These are phyloP conservation scores for Cordyceps tenuipes DNA, from an alignment of 2,329 filamentous ascomycete genomes.

Conservation along the genomic window DNA sequence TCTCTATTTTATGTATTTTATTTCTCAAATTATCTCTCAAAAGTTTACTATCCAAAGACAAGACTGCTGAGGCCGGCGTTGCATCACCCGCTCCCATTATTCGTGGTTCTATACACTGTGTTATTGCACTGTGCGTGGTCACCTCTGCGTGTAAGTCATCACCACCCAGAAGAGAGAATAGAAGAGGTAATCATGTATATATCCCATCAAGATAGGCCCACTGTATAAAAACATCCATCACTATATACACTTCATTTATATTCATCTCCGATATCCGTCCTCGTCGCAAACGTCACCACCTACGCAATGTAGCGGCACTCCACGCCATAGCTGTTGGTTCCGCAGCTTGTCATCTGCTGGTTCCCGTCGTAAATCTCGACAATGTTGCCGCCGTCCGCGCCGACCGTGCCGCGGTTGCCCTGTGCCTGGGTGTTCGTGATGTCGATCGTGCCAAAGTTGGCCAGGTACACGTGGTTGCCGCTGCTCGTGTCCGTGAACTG, in stretches of 20 bases:
- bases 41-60: neutral
- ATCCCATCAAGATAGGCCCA: neutral
- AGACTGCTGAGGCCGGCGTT: too few relatives aligned
- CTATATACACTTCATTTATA: neutral
- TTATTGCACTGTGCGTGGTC: neutral
- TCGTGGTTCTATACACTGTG: too few relatives aligned
- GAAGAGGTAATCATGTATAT: neutral
- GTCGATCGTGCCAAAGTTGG: conserved; percentile 11
- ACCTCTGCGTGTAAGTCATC: neutral
- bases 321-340: neutral
- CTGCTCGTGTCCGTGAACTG: neutral
- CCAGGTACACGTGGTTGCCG: conserved; percentile 16
- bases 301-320: conserved; percentile 1
- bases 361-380: neutral
- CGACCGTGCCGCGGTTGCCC: conserved; percentile 20
- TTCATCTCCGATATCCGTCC: neutral
- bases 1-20: neutral
- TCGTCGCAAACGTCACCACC: neutral
- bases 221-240: too few relatives aligned
- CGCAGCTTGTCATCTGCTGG: neutral
- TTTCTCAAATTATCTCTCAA: neutral
- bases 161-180: neutral
- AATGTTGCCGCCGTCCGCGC: neutral
- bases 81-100: too few relatives aligned
- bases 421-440: conserved; percentile 6